A percentile compares a stretch with the other conserved stretches of the same genome.
Conservation (phyloP, 2,329 filamentous ascomycete genomes). For the Mollisiaceae sp. region DNA sequence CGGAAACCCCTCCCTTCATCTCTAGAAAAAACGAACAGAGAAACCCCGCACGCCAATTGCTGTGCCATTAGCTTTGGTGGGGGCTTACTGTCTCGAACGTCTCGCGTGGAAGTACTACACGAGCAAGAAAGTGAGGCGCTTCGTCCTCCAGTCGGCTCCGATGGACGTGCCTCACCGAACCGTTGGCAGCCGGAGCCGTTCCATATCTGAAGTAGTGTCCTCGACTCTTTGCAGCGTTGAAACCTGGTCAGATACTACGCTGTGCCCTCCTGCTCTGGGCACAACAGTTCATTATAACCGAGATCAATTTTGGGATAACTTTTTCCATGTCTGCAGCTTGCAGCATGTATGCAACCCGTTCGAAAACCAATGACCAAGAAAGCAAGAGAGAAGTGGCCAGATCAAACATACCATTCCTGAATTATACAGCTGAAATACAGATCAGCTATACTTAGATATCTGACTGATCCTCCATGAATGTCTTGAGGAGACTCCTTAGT, state of each 20-base stretch:
- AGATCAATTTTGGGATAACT: not conserved
- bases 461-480: not conserved
- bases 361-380: not conserved
- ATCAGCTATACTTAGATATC: not conserved
- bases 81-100: slow-evolving; percentile 1
- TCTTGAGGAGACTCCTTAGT: not conserved
- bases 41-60: slow-evolving; percentile 4
- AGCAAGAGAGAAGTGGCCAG: not conserved
- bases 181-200: not conserved
- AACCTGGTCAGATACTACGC: not conserved
- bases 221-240: not conserved
- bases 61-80: not conserved
- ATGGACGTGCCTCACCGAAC: not conserved
- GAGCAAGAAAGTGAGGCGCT: not conserved
- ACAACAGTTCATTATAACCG: not conserved
- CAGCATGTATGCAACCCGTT: not conserved
- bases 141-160: not conserved
- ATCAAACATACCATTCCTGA: not conserved
- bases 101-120: not conserved
- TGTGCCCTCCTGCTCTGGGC: not conserved
- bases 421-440: not conserved
- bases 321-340: slow-evolving; percentile 1
- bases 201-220: not conserved
- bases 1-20: slow-evolving; percentile 4
- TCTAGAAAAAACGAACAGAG: not conserved